Evolutionary conservation across 768 basidiomycete species (phyloP).

Genomic region (Pulveroboletus sp.): DNA sequence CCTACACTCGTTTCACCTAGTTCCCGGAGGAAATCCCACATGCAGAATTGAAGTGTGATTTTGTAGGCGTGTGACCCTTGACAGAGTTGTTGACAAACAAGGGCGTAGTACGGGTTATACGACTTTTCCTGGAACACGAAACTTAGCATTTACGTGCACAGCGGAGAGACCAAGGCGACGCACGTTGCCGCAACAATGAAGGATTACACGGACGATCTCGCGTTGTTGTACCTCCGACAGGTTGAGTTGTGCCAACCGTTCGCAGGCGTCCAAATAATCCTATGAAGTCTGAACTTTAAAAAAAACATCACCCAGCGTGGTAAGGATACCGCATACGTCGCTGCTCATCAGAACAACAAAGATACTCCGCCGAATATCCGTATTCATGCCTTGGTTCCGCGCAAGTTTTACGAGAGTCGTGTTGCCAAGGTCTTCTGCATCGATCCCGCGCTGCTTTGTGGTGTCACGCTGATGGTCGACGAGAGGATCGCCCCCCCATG

Average conservation of each 20-base stretch:
- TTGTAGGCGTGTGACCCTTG: constrained; percentile 75
- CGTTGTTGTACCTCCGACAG: constrained; percentile 88
- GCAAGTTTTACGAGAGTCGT: constrained; percentile 71
- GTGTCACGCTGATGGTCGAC: constrained; percentile 54
- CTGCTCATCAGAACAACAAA: constrained; percentile 96
- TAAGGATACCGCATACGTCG: constrained; percentile 54
- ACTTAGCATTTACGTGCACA: background rate
- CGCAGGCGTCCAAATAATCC: constrained; percentile 97
- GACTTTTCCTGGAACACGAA: constrained; percentile 56
- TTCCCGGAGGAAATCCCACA: constrained; percentile 96
- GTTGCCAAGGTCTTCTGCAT: constrained; percentile 28
- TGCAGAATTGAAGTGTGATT: constrained; percentile 88
- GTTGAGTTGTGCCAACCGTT: constrained; percentile 77
- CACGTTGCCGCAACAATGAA: constrained; percentile 92
- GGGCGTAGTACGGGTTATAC: constrained; percentile 94
- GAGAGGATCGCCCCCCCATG: constrained; percentile 91
- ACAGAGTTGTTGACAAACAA: constrained; percentile 83
- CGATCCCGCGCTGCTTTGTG: constrained; percentile 19
- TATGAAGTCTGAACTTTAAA: constrained; percentile 27
- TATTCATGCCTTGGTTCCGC: constrained; percentile 96
- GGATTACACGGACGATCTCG: constrained; percentile 86
- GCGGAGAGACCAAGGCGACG: constrained; percentile 14
- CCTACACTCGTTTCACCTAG: constrained; percentile 82
- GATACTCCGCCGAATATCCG: constrained; percentile 85
- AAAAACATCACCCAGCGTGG: background rate